phyloP scores from a whole-genome alignment of 148 eudicot genomes.

The Talinum fruticosum region DNA sequence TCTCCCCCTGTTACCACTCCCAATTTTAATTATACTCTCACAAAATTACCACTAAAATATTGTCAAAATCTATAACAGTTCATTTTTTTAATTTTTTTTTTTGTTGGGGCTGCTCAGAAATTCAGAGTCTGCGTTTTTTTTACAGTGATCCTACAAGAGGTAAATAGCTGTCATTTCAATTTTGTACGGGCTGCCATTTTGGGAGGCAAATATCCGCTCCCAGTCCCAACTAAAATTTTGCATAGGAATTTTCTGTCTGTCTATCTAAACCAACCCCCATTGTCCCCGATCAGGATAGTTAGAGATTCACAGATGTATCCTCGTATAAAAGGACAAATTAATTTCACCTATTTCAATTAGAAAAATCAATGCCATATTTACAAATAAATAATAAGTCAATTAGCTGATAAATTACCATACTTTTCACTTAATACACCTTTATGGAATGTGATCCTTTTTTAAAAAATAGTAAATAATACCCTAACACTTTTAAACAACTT shows the following conservation, averaged over 20 bases:
- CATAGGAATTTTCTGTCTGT: not conserved
- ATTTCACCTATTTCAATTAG: no score
- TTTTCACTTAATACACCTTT: no score
- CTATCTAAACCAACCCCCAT: not conserved
- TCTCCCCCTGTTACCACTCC: not conserved
- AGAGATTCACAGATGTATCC: no score
- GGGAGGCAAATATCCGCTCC: not conserved
- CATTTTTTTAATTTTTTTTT: not conserved
- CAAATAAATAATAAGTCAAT: no score
- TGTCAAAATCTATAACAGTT: not conserved
- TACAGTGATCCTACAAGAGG: not conserved
- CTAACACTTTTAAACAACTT: no score
- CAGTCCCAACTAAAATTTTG: not conserved
- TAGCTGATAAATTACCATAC: no score
- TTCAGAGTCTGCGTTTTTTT: not conserved
- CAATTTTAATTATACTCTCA: slow-evolving; percentile 8
- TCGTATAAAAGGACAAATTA: no score
- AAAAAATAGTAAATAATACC: no score
- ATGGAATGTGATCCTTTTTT: no score
- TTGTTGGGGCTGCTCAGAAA: not conserved
- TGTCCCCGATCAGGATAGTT: no score
- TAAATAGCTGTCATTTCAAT: not conserved
- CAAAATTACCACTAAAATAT: no score
- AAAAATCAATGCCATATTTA: no score
- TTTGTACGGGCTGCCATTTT: not conserved